phyloP scores from a whole-genome alignment of 257 asterid genomes.

The Fraxinus excelsior region DNA sequence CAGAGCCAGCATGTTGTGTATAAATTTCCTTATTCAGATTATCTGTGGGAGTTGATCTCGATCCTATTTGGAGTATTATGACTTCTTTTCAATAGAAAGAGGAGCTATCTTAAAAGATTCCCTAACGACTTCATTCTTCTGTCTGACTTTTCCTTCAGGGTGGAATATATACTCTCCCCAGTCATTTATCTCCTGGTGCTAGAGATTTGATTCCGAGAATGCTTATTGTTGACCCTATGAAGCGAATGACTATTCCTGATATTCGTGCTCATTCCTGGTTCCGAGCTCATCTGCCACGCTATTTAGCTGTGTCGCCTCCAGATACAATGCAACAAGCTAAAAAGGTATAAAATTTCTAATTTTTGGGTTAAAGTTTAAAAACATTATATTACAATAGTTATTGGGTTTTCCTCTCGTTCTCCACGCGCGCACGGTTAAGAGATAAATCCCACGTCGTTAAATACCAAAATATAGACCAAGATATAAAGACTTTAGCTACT shows the following conservation, averaged over 20 bases:
- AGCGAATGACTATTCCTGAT: constrained; percentile 89
- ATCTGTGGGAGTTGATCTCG: background rate
- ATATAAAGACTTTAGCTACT: no score
- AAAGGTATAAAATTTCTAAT: constrained; percentile 53
- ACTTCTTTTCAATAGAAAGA: background rate
- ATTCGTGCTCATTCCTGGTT: constrained; percentile 92
- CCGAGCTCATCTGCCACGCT: constrained; percentile 86
- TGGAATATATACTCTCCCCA: constrained; percentile 90
- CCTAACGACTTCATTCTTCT: constrained; percentile 11
- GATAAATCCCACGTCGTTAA: no score
- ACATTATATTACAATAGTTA: background rate
- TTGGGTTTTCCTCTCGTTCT: background rate
- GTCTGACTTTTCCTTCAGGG: constrained; percentile 51
- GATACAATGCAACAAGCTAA: constrained; percentile 87
- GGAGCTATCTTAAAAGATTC: background rate
- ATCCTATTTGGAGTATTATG: constrained; percentile 1
- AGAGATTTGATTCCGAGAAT: constrained; percentile 89
- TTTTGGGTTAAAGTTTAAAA: constrained; percentile 1
- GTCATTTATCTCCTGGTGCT: constrained; percentile 89
- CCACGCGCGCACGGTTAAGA: background rate
- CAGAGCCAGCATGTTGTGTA: background rate
- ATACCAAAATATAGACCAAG: no score
- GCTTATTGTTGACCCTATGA: constrained; percentile 95
- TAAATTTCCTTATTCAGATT: background rate
- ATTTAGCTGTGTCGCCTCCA: constrained; percentile 90